These are phyloP conservation scores for Candida incommunis DNA, from an alignment of 805 yeast species.

Conservation along the genomic window DNA sequence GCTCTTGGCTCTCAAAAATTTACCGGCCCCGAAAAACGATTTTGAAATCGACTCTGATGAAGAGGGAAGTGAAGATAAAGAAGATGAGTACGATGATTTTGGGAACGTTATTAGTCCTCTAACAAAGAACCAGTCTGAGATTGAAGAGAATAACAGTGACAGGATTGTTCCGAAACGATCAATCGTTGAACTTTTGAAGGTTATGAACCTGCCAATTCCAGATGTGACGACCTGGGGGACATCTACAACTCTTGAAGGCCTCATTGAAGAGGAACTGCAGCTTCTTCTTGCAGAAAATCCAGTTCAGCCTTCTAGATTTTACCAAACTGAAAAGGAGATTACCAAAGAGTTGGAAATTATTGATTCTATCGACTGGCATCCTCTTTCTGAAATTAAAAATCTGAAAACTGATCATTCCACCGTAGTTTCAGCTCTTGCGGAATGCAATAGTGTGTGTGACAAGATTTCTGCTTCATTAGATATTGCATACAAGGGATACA, in stretches of 20 bases:
- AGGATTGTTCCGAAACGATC: background rate
- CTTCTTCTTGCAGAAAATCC: background rate
- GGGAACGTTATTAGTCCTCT: background rate
- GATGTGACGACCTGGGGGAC: background rate
- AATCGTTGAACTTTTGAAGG: background rate
- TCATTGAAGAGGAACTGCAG: background rate
- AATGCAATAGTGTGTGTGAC: background rate
- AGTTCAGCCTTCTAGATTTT: background rate
- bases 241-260: background rate
- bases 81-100: conserved; percentile 3
- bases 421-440: background rate
- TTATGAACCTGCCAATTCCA: background rate
- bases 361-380: background rate
- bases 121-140: background rate
- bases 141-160: background rate
- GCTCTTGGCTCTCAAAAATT: background rate
- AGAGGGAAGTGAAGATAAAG: background rate
- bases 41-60: conserved; percentile 14
- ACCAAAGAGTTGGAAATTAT: background rate
- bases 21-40: conserved; percentile 29
- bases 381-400: background rate
- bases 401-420: background rate
- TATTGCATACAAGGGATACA: background rate
- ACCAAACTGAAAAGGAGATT: background rate
- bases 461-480: background rate